phyloP scores from a whole-genome alignment of 2,329 filamentous ascomycete species.

The Talaromyces sp. region DNA sequence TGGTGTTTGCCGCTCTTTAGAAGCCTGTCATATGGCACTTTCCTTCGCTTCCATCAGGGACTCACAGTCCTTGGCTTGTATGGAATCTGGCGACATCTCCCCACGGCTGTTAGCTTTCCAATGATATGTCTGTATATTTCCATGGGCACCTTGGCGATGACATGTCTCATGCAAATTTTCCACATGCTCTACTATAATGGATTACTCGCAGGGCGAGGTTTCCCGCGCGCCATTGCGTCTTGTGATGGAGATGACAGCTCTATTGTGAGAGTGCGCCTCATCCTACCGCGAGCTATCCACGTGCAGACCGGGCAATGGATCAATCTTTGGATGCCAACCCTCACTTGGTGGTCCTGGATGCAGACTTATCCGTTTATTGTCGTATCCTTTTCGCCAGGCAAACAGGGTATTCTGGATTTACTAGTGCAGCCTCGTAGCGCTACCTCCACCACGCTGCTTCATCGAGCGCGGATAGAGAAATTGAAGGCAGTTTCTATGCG shows the following conservation, averaged over 20 bases:
- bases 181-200: not conserved
- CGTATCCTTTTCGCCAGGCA: constrained; percentile 22
- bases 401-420: constrained; percentile 27
- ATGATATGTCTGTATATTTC: not conserved
- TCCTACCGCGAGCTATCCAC: constrained; percentile 20
- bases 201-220: constrained; percentile 3
- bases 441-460: constrained; percentile 20
- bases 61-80: not conserved
- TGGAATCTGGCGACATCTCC: not conserved
- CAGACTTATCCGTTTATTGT: constrained; percentile 25
- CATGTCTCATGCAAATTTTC: not conserved
- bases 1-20: not conserved
- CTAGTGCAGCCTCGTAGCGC: constrained; percentile 24
- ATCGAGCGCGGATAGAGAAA: constrained; percentile 19
- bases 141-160: not conserved
- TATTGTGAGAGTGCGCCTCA: constrained; percentile 13
- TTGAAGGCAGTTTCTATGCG: constrained; percentile 14
- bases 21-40: not conserved
- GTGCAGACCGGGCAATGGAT: constrained; percentile 26
- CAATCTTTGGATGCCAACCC: constrained; percentile 25
- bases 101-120: not conserved
- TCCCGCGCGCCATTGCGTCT: not conserved
- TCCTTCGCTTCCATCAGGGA: not conserved
- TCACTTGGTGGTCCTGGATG: constrained; percentile 22
- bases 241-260: not conserved